Percentiles rank a stretch among this genome's conserved stretches.
phyloP scores from a whole-genome alignment of 192 early-diverging fungal genomes.

The Phlyctochytrium bullatum region DNA sequence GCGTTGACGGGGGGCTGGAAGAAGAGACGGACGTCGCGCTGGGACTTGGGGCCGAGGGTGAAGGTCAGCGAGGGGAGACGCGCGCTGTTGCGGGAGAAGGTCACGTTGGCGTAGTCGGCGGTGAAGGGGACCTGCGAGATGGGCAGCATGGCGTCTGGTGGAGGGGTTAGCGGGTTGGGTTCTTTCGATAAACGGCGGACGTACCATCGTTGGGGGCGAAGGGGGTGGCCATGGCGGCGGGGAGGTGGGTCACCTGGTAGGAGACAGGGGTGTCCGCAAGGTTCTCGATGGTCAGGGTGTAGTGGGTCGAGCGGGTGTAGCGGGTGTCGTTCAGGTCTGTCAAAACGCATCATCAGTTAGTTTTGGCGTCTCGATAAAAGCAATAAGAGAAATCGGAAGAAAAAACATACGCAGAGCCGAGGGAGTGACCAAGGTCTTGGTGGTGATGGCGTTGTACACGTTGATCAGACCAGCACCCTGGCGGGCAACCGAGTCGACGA shows the following conservation, averaged over 20 bases:
- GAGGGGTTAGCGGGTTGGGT: too few relatives aligned
- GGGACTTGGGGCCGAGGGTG: conserved; percentile 23
- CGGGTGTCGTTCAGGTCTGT: conserved; percentile 6
- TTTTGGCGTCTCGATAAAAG: not conserved
- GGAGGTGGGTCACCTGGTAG: not conserved
- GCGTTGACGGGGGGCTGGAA: conserved; percentile 25
- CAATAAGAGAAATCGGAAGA: not conserved
- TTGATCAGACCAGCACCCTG: conserved; percentile 60
- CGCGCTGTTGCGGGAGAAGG: not conserved
- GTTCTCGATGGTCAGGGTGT: not conserved
- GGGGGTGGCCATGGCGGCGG: conserved; percentile 6
- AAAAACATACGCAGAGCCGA: conserved; percentile 27
- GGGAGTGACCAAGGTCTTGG: conserved; percentile 36
- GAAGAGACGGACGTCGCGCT: conserved; percentile 23
- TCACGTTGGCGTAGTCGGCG: conserved; percentile 3
- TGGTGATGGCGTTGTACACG: conserved; percentile 40
- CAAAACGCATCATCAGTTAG: not conserved
- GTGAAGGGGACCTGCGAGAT: not conserved
- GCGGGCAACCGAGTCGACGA: conserved; percentile 5
- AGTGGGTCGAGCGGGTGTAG: not conserved
- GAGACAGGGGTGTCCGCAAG: not conserved
- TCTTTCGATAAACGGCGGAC: too few relatives aligned
- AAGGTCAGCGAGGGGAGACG: conserved; percentile 4
- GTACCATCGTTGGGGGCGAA: not conserved
- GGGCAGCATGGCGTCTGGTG: not conserved